phyloP scores from a whole-genome alignment of 208 protist species.

The Balamuthia mandrillaris region DNA sequence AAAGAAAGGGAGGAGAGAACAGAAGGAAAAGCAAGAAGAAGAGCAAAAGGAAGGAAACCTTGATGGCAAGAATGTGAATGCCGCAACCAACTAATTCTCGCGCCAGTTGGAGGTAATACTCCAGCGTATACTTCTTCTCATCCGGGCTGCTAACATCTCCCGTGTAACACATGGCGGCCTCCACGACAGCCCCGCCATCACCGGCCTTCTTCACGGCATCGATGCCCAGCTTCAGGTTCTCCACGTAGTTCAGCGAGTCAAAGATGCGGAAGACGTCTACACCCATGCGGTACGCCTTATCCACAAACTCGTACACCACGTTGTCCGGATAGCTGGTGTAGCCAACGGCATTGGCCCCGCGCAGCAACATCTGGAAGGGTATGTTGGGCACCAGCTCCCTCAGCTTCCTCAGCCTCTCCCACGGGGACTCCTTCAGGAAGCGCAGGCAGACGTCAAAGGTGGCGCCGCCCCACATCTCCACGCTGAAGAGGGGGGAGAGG shows the following conservation, averaged over 20 bases:
- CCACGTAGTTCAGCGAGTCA: constrained; percentile 84
- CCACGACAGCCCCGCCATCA: constrained; percentile 71
- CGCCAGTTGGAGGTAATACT: constrained; percentile 59
- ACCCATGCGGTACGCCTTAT: constrained; percentile 70
- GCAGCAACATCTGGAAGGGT: constrained; percentile 86
- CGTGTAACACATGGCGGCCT: constrained; percentile 81
- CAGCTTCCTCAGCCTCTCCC: constrained; percentile 68
- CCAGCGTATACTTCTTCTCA: constrained; percentile 78
- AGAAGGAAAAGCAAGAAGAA: neutral
- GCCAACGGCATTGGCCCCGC: constrained; percentile 85
- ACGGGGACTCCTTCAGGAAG: constrained; percentile 84
- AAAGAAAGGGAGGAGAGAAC: neutral
- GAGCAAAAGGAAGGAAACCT: constrained; percentile 67
- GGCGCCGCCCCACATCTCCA: constrained; percentile 83
- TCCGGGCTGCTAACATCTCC: constrained; percentile 73
- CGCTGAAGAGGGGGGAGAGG: constrained; percentile 5
- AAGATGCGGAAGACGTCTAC: constrained; percentile 90
- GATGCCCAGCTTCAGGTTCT: constrained; percentile 74
- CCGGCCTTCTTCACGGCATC: constrained; percentile 73
- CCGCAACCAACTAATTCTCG: constrained; percentile 53
- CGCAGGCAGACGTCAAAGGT: constrained; percentile 83
- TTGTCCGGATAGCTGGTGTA: constrained; percentile 88
- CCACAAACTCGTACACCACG: constrained; percentile 77
- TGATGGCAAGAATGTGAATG: constrained; percentile 80
- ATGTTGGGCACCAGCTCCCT: constrained; percentile 80